These are phyloP conservation scores for Curvularia sp. DNA, from an alignment of 2,329 filamentous ascomycete genomes.

Conservation along the genomic window DNA sequence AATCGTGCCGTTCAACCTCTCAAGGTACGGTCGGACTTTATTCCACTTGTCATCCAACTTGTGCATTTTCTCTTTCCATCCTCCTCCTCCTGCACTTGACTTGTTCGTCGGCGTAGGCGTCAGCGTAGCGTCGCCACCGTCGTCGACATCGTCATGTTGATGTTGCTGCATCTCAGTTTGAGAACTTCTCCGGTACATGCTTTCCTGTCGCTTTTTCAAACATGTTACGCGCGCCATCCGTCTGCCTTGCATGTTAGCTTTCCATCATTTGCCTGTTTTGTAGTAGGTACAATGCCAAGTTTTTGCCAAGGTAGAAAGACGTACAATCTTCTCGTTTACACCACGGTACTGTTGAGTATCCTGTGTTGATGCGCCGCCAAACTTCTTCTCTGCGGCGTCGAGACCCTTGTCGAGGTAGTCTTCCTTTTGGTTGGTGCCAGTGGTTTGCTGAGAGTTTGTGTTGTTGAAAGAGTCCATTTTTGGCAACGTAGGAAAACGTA, in stretches of 20 bases:
- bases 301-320: constrained; percentile 1
- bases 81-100: not conserved
- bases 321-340: constrained; percentile 49
- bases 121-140: too few species aligned
- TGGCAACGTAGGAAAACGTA: too few species aligned
- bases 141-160: too few species aligned
- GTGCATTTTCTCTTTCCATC: constrained; percentile 10
- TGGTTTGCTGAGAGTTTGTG: not conserved
- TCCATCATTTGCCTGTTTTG: too few species aligned
- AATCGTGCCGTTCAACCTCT: constrained; percentile 23
- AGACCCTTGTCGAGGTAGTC: constrained; percentile 28
- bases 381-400: constrained; percentile 51
- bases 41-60: constrained; percentile 20
- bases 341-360: constrained; percentile 51
- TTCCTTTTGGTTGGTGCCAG: constrained; percentile 13
- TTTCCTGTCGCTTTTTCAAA: constrained; percentile 62
- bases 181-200: constrained; percentile 58
- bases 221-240: constrained; percentile 56
- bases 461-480: constrained; percentile 13
- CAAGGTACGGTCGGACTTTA: constrained; percentile 20
- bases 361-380: constrained; percentile 45
- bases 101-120: not conserved
- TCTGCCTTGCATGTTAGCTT: constrained; percentile 35
- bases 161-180: constrained; percentile 47
- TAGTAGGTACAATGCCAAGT: too few species aligned